Percentiles rank a stretch among this genome's conserved stretches.
Evolutionary conservation across 2,329 filamentous ascomycete genomes (phyloP).

Genomic region (Juglanconis juglandina): DNA sequence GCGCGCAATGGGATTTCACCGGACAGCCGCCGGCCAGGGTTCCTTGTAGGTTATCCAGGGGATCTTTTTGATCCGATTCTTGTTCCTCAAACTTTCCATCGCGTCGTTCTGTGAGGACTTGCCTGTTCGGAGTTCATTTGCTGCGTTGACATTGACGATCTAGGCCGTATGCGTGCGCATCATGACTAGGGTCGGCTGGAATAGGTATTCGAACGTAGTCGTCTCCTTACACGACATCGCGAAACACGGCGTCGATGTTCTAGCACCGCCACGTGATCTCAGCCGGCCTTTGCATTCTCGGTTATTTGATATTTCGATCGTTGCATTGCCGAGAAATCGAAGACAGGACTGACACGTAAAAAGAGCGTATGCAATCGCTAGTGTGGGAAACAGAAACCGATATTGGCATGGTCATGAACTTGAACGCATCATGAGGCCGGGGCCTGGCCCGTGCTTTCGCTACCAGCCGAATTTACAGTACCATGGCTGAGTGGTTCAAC

Average conservation of each 20-base stretch:
- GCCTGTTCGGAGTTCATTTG: not conserved
- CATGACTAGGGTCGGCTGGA: slow-evolving; percentile 5
- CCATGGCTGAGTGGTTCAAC: not conserved
- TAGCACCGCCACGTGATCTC: not conserved
- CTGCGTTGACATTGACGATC: slow-evolving; percentile 7
- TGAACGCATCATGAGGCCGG: not conserved
- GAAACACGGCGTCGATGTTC: not conserved
- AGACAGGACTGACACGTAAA: not conserved
- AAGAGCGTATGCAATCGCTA: not conserved
- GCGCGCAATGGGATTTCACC: slow-evolving; percentile 4
- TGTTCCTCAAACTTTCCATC: not conserved
- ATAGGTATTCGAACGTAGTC: not conserved
- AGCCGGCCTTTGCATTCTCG: not conserved
- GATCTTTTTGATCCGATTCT: not conserved
- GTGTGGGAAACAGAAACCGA: not conserved
- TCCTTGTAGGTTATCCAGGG: not conserved
- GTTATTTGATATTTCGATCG: not conserved
- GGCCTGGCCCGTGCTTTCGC: not conserved
- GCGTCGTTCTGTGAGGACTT: slow-evolving; percentile 9
- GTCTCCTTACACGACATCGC: not conserved
- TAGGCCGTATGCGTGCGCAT: not conserved
- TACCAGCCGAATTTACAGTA: not conserved
- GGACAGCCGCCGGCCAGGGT: slow-evolving; percentile 2
- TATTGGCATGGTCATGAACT: not conserved
- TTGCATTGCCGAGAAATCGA: slow-evolving; percentile 7